A percentile compares a stretch with the other conserved stretches of the same genome.
Evolutionary conservation across 768 basidiomycete species (phyloP).

Genomic region (Calocybe indica): DNA sequence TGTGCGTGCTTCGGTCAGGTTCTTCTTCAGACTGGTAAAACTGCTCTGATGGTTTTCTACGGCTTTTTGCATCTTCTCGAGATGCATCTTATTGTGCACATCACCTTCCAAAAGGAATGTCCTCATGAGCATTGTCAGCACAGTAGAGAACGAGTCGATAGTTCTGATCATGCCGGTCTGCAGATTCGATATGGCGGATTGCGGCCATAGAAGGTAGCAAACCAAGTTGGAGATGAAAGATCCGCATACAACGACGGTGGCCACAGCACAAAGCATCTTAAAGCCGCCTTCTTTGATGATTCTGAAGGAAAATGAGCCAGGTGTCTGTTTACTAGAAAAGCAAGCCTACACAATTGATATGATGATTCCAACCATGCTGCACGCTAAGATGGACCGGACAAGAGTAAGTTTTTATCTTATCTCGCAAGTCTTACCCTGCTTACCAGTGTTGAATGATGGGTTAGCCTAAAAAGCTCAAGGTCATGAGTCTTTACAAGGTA

Average conservation of each 20-base stretch:
- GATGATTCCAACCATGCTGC: slow-evolving; percentile 80
- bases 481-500: too few relatives aligned
- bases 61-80: slow-evolving; percentile 68
- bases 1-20: slow-evolving; percentile 79
- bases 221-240: slow-evolving; percentile 74
- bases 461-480: slow-evolving; percentile 35
- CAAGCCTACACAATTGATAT: slow-evolving; percentile 71
- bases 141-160: slow-evolving; percentile 82
- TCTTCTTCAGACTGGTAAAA: slow-evolving; percentile 86
- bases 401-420: background rate
- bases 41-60: slow-evolving; percentile 82
- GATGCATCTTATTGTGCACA: slow-evolving; percentile 44
- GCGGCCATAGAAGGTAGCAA: slow-evolving; percentile 82
- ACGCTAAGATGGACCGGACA: slow-evolving; percentile 37
- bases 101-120: slow-evolving; percentile 81
- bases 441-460: slow-evolving; percentile 86
- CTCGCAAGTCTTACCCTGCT: slow-evolving; percentile 6
- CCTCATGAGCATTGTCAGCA: slow-evolving; percentile 74
- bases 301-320: slow-evolving; percentile 26
- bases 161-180: slow-evolving; percentile 83
- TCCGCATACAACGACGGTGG: slow-evolving; percentile 75
- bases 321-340: background rate
- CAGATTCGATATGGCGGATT: slow-evolving; percentile 76
- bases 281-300: slow-evolving; percentile 88
- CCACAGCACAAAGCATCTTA: slow-evolving; percentile 64